phyloP scores from a whole-genome alignment of 306 rosid species.

The Sicyos edulis region DNA sequence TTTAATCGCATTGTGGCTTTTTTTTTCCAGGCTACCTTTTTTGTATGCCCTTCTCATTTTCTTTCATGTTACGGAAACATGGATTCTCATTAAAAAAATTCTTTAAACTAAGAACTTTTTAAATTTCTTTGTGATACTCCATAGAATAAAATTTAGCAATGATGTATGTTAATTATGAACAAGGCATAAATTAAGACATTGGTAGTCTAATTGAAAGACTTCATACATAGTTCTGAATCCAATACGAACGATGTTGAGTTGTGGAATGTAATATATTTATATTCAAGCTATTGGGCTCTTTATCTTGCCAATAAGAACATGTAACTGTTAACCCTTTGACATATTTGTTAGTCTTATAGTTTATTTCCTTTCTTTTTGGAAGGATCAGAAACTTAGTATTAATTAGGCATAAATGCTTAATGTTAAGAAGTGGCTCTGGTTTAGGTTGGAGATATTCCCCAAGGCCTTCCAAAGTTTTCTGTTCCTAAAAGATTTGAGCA shows the following conservation, averaged over 20 bases:
- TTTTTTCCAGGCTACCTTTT: too few relatives aligned
- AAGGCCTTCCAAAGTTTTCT: conserved; percentile 83
- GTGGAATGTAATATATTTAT: background rate
- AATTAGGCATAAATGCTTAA: conserved; percentile 16
- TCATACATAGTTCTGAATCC: background rate
- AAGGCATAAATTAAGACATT: background rate
- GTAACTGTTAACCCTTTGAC: background rate
- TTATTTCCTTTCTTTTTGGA: background rate
- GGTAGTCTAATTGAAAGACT: background rate
- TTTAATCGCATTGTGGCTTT: background rate
- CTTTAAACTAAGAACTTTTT: background rate
- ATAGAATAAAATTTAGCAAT: conserved; percentile 7
- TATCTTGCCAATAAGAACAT: background rate
- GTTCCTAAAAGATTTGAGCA: conserved; percentile 66
- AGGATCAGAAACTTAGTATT: background rate
- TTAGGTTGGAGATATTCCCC: conserved; percentile 95
- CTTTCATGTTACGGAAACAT: background rate
- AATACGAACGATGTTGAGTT: background rate
- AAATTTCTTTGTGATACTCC: background rate
- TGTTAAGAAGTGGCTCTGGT: conserved; percentile 19
- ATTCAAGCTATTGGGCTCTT: background rate
- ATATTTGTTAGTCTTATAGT: background rate
- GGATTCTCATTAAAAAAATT: background rate
- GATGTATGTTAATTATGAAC: background rate
- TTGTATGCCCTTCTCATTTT: too few relatives aligned